Evolutionary conservation across 177 flowering plant species (phyloP).

Genomic region (Vitis hybrid): DNA sequence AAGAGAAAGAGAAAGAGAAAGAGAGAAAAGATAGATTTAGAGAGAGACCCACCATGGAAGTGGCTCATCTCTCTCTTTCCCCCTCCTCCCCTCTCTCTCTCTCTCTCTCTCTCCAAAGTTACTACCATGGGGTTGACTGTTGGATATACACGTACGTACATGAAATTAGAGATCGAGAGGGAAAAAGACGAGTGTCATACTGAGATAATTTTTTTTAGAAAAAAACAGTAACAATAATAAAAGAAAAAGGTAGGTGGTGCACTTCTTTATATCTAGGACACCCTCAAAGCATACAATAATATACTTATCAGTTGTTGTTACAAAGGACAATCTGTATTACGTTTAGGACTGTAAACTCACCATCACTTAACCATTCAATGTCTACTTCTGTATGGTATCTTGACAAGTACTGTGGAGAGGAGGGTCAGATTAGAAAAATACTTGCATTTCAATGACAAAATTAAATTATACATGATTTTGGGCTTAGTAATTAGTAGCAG

Average conservation of each 20-base stretch:
- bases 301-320: background rate
- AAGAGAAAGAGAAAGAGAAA: slow-evolving; percentile 6
- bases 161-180: slow-evolving; percentile 3
- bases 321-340: too few species aligned
- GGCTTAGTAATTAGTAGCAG: too few species aligned
- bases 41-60: slow-evolving; percentile 27
- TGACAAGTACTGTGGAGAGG: too few species aligned
- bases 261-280: background rate
- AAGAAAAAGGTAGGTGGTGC: background rate
- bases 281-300: background rate
- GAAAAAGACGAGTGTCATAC: background rate
- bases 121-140: slow-evolving; percentile 24
- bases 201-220: too few species aligned
- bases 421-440: too few species aligned
- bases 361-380: too few species aligned
- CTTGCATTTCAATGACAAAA: too few species aligned
- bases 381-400: too few species aligned
- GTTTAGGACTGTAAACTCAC: too few species aligned
- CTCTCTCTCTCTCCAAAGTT: slow-evolving; percentile 14
- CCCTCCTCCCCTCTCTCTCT: slow-evolving; percentile 12
- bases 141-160: slow-evolving; percentile 18
- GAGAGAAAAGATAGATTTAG: background rate
- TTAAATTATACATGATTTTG: too few species aligned
- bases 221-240: too few species aligned
- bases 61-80: slow-evolving; percentile 20